These are phyloP conservation scores for barley (Hordeum vulgare) DNA, from an alignment of 176 grass and related monocot species.

Conservation along the genomic window MorexV3_pseudomolecules_assembly NC_058520.1:578419166-578419665, in stretches of 20 bases:
- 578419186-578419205: slow-evolving; percentile 66
- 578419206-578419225: slow-evolving; percentile 77
- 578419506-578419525: background rate
- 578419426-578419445: slow-evolving; percentile 59
- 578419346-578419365: slow-evolving; percentile 63
- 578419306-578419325: slow-evolving; percentile 77
- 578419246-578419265: slow-evolving; percentile 68
- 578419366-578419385: slow-evolving; percentile 61
- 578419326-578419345: slow-evolving; percentile 63
- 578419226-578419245: slow-evolving; percentile 58
- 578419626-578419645: background rate
- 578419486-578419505: slow-evolving; percentile 31
- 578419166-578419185: slow-evolving; percentile 63
- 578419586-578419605: background rate
- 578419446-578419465: slow-evolving; percentile 52
- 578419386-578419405: slow-evolving; percentile 53
- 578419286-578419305: slow-evolving; percentile 89
- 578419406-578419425: slow-evolving; percentile 79
- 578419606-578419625: background rate
- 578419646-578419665: background rate
- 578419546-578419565: background rate
- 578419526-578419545: background rate
- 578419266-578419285: slow-evolving; percentile 63
- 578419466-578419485: slow-evolving; percentile 44
- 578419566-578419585: background rate